Evolutionary conservation across 805 yeast species (phyloP).

Genomic region (Wickerhamomyces xylosicus): DNA sequence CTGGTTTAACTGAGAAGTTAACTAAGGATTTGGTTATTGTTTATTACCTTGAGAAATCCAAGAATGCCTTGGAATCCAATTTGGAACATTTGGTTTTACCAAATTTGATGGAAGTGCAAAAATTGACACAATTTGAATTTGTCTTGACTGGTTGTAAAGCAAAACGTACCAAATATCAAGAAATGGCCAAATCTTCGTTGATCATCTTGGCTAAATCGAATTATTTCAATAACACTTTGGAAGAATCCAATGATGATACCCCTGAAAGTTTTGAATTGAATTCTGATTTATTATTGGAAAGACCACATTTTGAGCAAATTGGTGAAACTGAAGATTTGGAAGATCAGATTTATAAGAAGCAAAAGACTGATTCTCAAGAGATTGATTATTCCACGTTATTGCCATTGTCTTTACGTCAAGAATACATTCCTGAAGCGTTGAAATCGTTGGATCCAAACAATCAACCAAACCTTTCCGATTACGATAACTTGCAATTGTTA

Average conservation of each 20-base stretch:
- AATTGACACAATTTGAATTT: conserved; percentile 48
- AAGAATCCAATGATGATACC: conserved; percentile 25
- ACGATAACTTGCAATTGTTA: conserved; percentile 68
- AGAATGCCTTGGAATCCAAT: conserved; percentile 50
- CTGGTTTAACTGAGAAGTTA: conserved; percentile 20
- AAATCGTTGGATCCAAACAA: conserved; percentile 62
- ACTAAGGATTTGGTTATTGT: conserved; percentile 31
- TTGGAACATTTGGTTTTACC: conserved; percentile 54
- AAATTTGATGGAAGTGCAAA: conserved; percentile 43
- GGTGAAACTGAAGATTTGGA: conserved; percentile 34
- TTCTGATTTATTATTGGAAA: conserved; percentile 72
- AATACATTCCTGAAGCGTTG: conserved; percentile 49
- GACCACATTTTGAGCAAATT: conserved; percentile 56
- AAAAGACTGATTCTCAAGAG: conserved; percentile 27
- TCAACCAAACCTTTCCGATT: conserved; percentile 62
- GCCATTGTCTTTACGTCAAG: conserved; percentile 53
- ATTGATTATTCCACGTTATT: conserved; percentile 34
- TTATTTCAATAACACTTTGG: conserved; percentile 14
- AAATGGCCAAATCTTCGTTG: conserved; percentile 58
- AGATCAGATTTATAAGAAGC: conserved; percentile 27
- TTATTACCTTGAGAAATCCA: conserved; percentile 58
- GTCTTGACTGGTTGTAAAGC: conserved; percentile 84
- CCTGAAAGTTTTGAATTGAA: conserved; percentile 56
- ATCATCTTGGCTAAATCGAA: conserved; percentile 60
- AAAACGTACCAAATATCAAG: conserved; percentile 76